These are phyloP conservation scores for Cucurbita maxima DNA, from an alignment of 306 rosid genomes.

Conservation along the genomic window DNA sequence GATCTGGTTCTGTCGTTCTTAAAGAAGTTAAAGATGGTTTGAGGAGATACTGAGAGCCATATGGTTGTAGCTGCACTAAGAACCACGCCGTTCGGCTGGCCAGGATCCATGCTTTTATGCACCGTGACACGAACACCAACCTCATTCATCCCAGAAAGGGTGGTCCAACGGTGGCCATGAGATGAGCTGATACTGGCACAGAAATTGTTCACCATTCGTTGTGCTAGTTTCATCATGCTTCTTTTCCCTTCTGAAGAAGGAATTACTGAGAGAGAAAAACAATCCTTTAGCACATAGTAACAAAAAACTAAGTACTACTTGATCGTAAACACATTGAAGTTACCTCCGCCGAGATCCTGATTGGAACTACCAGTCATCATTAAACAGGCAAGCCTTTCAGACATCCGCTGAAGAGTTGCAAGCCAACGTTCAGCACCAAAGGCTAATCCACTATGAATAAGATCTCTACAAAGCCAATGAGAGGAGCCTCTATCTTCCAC, in stretches of 20 bases:
- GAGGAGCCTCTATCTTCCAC: conserved; percentile 63
- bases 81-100: conserved; percentile 78
- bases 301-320: background rate
- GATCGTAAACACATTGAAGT: background rate
- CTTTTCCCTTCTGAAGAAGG: conserved; percentile 74
- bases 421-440: conserved; percentile 88
- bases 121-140: conserved; percentile 66
- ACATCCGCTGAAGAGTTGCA: conserved; percentile 63
- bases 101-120: conserved; percentile 66
- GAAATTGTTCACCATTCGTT: conserved; percentile 73
- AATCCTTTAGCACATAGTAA: background rate
- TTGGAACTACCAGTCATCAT: conserved; percentile 57
- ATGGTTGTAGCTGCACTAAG: conserved; percentile 87
- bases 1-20: conserved; percentile 83
- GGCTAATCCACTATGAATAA: conserved; percentile 53
- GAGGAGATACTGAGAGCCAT: conserved; percentile 82
- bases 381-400: conserved; percentile 71
- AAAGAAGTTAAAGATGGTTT: conserved; percentile 72
- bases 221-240: conserved; percentile 98
- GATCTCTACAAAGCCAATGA: conserved; percentile 56
- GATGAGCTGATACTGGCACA: conserved; percentile 76
- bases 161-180: conserved; percentile 65
- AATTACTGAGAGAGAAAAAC: conserved; percentile 32
- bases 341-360: conserved; percentile 84
- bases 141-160: conserved; percentile 60